Evolutionary conservation across 768 basidiomycete genomes (phyloP), one percentile per base, ranked within the genome.

Genomic region (Clathrus columnatus): DNA sequence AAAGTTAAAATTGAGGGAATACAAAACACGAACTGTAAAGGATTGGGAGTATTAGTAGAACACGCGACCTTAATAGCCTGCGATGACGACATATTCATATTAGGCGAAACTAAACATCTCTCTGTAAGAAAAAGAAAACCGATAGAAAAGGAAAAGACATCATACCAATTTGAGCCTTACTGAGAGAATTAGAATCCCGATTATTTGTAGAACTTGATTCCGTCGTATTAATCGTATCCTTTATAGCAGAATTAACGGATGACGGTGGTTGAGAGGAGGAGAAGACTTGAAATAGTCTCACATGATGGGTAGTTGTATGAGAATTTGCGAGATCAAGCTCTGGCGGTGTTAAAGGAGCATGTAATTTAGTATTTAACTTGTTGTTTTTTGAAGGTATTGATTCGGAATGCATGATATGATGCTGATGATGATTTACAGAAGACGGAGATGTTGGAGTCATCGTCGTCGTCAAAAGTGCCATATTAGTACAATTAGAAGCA

Each of bases 1-100:
- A 24, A 41, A 18, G 24, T 6, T 11, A 36, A 18, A 17, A 42
- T 10, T n/a, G n/a, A n/a, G 4, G 27, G 20, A 52, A 52, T 23
- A n/a, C 2, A 26, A 2, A 11, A n/a, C 0, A 28, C 51, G 18
- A 6, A 53, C 54, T 55, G 54, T 14, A 55, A 30, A 28, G 54
- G 54, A 30, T 55, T 55, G 18, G 54, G 54, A 14, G 46, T 50
- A 8, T 55, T 55, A 17, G 46, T 47, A n/a, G 54, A 47, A 26
- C 45, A 48, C 5, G 54, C 54, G 20, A 45, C 29, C 18, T 26
- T 30, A 10, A 47, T 45, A 14, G 54, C 51, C 36, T 36, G 36
- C n/a, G 36, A n/a, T 36, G 36, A 36, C 36, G 36, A 14, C n/a
- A 7, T 7, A 32, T 7, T 7, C 16, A 32, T 7, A 32, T 36